These are phyloP conservation scores for Botrytis byssoidea DNA, from an alignment of 2,329 filamentous ascomycete species.

Conservation along the genomic window DNA sequence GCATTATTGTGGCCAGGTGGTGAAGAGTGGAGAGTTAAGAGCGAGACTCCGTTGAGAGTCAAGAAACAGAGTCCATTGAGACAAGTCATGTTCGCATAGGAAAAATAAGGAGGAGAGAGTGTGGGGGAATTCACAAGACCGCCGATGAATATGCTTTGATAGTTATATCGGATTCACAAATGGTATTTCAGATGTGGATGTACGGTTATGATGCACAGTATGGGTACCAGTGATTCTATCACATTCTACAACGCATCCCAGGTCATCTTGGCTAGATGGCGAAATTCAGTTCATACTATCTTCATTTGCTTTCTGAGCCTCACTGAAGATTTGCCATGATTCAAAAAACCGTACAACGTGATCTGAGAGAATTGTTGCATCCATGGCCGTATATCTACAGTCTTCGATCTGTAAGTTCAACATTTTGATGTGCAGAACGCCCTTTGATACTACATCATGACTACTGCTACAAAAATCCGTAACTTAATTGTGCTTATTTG, in stretches of 20 bases:
- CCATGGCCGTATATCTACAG: not conserved
- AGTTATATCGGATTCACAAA: not conserved
- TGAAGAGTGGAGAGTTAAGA: not conserved
- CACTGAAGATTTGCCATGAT: not conserved
- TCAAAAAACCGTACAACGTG: not conserved
- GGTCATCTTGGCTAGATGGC: not conserved
- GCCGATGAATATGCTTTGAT: too few relatives aligned
- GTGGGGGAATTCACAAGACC: accelerated
- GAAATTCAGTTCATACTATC: not conserved
- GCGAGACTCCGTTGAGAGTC: not conserved
- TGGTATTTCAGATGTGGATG: too few relatives aligned
- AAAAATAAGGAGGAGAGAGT: not conserved
- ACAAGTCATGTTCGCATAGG: not conserved
- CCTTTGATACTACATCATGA: not conserved
- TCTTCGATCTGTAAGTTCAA: not conserved
- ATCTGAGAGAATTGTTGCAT: not conserved
- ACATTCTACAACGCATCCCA: not conserved
- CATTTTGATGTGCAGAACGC: not conserved
- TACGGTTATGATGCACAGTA: too few relatives aligned
- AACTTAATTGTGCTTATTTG: not conserved
- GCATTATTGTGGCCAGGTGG: not conserved
- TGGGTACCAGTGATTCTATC: not conserved
- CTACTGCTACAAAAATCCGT: not conserved
- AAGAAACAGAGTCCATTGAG: not conserved
- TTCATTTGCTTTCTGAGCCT: not conserved